Evolutionary conservation across 2,329 filamentous ascomycete genomes (phyloP).

Genomic region (Cladosporium colombiae): DNA sequence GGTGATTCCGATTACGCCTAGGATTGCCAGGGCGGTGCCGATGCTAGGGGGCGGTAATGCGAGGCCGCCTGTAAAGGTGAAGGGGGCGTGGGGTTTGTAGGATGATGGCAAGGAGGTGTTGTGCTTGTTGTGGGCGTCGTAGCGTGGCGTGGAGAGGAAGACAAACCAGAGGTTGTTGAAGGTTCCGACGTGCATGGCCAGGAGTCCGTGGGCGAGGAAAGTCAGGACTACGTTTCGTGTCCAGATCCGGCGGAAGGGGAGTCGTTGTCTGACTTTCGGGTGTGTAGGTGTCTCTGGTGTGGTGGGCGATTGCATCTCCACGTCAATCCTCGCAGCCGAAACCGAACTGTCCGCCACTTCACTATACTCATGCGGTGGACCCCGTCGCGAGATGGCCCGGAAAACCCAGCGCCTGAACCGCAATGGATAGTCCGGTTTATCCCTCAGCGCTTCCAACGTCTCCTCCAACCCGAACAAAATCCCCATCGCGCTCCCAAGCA

Average conservation of each 20-base stretch:
- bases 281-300: neutral
- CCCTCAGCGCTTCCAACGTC: constrained; percentile 45
- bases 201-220: constrained; percentile 46
- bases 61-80: constrained; percentile 52
- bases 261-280: constrained; percentile 33
- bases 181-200: constrained; percentile 51
- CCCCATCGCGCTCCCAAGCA: constrained; percentile 55
- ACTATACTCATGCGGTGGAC: constrained; percentile 34
- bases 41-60: constrained; percentile 50
- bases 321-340: constrained; percentile 23
- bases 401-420: constrained; percentile 42
- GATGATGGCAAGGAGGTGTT: constrained; percentile 42
- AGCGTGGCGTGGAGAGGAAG: constrained; percentile 51
- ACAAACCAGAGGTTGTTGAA: constrained; percentile 54
- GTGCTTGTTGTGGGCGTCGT: constrained; percentile 28
- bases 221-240: constrained; percentile 48
- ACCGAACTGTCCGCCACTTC: constrained; percentile 34
- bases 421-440: constrained; percentile 45
- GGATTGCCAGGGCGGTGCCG: constrained; percentile 50
- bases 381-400: constrained; percentile 36
- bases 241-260: constrained; percentile 51
- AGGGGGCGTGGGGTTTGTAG: constrained; percentile 41
- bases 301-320: constrained; percentile 25
- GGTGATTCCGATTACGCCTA: constrained; percentile 49
- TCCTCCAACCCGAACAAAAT: constrained; percentile 69